Base-by-base conservation (phyloP, 352 stramenopile genomes). In the Pythium brachiatum region DNA sequence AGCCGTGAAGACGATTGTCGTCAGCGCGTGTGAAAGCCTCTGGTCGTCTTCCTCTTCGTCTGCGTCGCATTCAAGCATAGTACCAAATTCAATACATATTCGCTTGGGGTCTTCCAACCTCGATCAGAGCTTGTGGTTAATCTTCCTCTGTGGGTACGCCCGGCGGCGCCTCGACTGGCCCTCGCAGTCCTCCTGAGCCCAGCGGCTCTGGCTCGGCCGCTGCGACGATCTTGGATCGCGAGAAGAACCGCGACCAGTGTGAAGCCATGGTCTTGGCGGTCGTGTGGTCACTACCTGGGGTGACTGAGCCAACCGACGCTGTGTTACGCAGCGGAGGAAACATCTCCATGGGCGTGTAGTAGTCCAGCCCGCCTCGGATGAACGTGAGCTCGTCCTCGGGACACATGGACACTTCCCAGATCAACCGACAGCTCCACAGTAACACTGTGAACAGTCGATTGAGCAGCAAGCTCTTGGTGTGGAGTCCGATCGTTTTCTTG, bases 331-430 rank as follows among this genome's bases (percentile, higher is more conserved):
- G 52, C 15, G 67, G 63, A 2, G 70, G 67, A 50, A 85, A 78
- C n/a, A 73, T 80, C 21, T 85, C 72, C 29, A 83, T 70, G 2
- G 74, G 72, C 16, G 69, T 78, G 34, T 73, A 76, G 50, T 85
- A 85, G 26, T 79, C 68, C 34, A 85, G 55, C 7, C 53, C 67
- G 2, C 76, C 76, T 5, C 72, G 69, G 31, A 83, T 72, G 20
- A 72, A 74, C 15, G 60, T 74, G 13, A 83, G 60, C 53, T 83
- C 68, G 44, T 75, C 57, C 46, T 81, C 72, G 6, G 62, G 44
- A 54, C 70, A 69, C 32, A 13, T 56, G 2, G 59, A 61, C 23
- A 78, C 53, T 11, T 78, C 72, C 64, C 66, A 83, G 16, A 68
- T 58, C 15, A 83, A 55, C 1, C 74, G 69, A 18, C 64, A 65